These are phyloP conservation scores for Rhizophagus sp. DNA, from an alignment of 192 early-diverging fungal species.

Conservation along the genomic window DNA sequence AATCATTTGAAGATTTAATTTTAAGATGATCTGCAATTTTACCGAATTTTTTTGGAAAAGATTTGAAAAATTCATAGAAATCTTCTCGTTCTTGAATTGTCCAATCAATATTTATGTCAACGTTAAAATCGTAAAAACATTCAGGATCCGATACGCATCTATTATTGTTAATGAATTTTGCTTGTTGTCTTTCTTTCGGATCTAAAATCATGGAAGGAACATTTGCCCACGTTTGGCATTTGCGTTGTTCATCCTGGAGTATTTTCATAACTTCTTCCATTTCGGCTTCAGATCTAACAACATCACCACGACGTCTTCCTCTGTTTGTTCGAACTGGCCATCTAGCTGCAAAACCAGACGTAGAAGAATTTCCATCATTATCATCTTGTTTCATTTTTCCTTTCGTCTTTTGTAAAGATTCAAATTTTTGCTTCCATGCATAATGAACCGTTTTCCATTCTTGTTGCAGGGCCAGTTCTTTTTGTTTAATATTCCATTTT, in stretches of 20 bases:
- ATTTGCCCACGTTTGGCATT: slow-evolving; percentile 67
- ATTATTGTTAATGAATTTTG: slow-evolving; percentile 62
- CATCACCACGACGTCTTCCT: slow-evolving; percentile 52
- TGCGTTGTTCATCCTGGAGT: slow-evolving; percentile 69
- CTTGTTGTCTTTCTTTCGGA: slow-evolving; percentile 49
- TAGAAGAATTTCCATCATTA: neutral
- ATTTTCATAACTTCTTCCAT: slow-evolving; percentile 74
- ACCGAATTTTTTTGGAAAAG: slow-evolving; percentile 75
- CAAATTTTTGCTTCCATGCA: slow-evolving; percentile 50
- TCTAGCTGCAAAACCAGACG: neutral
- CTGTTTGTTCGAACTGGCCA: slow-evolving; percentile 32
- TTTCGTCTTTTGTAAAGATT: slow-evolving; percentile 43
- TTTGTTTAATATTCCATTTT: slow-evolving; percentile 35
- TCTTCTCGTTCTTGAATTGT: slow-evolving; percentile 62
- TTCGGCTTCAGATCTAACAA: slow-evolving; percentile 78
- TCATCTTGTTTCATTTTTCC: slow-evolving; percentile 27
- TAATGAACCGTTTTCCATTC: slow-evolving; percentile 51
- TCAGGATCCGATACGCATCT: slow-evolving; percentile 59
- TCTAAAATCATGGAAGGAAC: slow-evolving; percentile 76
- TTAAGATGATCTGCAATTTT: slow-evolving; percentile 65
- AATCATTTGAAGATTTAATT: slow-evolving; percentile 67
- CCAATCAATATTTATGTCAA: slow-evolving; percentile 63
- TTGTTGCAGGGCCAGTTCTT: slow-evolving; percentile 43
- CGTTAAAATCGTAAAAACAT: slow-evolving; percentile 60
- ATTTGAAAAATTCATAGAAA: slow-evolving; percentile 67